phyloP scores from a whole-genome alignment of 805 yeast species.

The Saturnispora silvae region DNA sequence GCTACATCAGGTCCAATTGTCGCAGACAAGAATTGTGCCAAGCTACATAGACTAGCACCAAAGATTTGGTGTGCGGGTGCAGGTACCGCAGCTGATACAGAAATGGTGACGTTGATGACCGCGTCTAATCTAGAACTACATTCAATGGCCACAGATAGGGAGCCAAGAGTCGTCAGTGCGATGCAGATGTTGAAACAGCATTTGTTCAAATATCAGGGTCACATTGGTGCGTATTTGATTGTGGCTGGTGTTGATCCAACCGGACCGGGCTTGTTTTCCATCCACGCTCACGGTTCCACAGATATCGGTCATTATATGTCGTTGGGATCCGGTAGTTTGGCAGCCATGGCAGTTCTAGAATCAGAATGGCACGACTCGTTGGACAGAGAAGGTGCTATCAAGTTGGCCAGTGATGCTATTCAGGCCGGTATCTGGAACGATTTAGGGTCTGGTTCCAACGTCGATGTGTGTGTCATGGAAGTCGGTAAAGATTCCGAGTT shows the following conservation, averaged over 20 bases:
- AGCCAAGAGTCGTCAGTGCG: slow-evolving; percentile 90
- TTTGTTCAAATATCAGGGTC: slow-evolving; percentile 93
- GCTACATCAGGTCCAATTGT: slow-evolving; percentile 95
- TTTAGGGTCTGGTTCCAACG: slow-evolving; percentile 97
- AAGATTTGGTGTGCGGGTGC: slow-evolving; percentile 99
- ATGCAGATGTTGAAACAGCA: slow-evolving; percentile 91
- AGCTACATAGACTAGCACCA: slow-evolving; percentile 82
- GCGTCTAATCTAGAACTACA: slow-evolving; percentile 88
- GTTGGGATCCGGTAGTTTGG: slow-evolving; percentile 92
- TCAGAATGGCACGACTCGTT: slow-evolving; percentile 73
- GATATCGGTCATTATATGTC: slow-evolving; percentile 91
- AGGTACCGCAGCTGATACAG: slow-evolving; percentile 99
- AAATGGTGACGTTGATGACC: slow-evolving; percentile 91
- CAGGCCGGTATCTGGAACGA: slow-evolving; percentile 99
- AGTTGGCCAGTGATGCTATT: slow-evolving; percentile 83
- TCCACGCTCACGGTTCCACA: slow-evolving; percentile 97
- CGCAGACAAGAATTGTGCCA: slow-evolving; percentile 97
- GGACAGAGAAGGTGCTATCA: slow-evolving; percentile 83
- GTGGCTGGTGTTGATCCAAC: slow-evolving; percentile 98
- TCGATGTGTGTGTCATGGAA: slow-evolving; percentile 96
- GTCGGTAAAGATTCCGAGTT: slow-evolving; percentile 78
- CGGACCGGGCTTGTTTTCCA: slow-evolving; percentile 84
- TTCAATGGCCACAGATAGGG: slow-evolving; percentile 63
- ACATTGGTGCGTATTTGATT: slow-evolving; percentile 92
- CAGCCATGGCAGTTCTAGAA: slow-evolving; percentile 97